phyloP scores from a whole-genome alignment of 257 asterid species.

The Solanum ossicruentum region DNA sequence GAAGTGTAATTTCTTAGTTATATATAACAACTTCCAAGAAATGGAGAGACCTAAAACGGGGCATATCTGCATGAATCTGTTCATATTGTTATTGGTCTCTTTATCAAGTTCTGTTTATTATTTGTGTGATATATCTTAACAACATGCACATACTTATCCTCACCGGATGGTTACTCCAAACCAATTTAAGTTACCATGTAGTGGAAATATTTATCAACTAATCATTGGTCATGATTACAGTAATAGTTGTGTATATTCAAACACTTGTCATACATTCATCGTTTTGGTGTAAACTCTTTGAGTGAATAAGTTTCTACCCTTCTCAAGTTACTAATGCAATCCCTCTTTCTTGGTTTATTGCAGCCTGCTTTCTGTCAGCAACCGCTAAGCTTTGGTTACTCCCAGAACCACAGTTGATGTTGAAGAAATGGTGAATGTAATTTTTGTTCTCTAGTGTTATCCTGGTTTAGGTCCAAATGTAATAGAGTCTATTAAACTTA shows the following conservation, averaged over 20 bases:
- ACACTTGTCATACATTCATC: not conserved
- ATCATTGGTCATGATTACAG: not conserved
- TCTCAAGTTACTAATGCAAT: not conserved
- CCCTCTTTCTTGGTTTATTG: not conserved
- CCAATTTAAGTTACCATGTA: not conserved
- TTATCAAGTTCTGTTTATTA: not conserved
- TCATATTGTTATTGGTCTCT: not conserved
- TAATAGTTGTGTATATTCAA: not conserved
- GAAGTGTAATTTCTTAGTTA: not conserved
- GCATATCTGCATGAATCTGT: not conserved
- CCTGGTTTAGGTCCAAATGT: constrained; percentile 14
- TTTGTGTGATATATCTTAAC: not conserved
- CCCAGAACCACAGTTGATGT: constrained; percentile 33
- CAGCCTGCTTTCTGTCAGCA: constrained; percentile 88
- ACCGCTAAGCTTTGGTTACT: constrained; percentile 79
- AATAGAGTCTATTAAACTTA: constrained; percentile 14
- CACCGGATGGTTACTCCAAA: not conserved
- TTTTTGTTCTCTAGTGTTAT: constrained; percentile 9
- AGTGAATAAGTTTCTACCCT: not conserved
- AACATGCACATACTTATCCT: not conserved
- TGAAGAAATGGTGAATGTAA: not conserved
- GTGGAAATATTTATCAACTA: not conserved
- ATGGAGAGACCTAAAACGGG: not conserved
- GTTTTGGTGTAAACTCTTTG: not conserved
- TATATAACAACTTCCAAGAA: not conserved